Evolutionary conservation across 331 rosid species (phyloP).

Genomic region (Quercus phellos): DNA sequence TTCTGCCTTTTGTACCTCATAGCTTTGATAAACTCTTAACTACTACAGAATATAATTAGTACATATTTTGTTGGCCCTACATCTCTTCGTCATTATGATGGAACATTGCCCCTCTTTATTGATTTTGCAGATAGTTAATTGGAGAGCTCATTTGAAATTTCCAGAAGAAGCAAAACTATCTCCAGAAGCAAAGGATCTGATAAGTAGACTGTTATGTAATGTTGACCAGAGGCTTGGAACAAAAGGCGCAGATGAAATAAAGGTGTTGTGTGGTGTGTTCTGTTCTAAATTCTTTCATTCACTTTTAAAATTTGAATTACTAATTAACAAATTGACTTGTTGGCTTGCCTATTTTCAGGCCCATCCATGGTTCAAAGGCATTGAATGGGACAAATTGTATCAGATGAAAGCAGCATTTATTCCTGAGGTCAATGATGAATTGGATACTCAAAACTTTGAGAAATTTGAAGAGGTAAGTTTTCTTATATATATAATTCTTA

Average conservation of each 20-base stretch:
- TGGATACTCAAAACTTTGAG: constrained; percentile 98
- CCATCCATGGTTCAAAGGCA: constrained; percentile 88
- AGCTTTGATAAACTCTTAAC: not conserved
- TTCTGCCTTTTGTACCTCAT: not conserved
- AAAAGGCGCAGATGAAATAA: constrained; percentile 93
- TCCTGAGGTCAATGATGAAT: constrained; percentile 96
- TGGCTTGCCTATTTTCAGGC: constrained; percentile 51
- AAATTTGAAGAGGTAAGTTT: constrained; percentile 88
- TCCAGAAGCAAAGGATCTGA: constrained; percentile 86
- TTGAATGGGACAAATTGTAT: constrained; percentile 90
- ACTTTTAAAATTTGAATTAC: constrained; percentile 16
- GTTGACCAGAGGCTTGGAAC: constrained; percentile 96
- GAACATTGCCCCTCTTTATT: constrained; percentile 14
- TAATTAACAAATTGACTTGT: constrained; percentile 27
- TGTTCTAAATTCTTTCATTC: constrained; percentile 37
- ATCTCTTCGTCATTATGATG: constrained; percentile 6
- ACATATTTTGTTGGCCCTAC: not conserved
- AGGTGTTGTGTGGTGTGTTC: constrained; percentile 80
- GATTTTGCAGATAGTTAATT: constrained; percentile 86
- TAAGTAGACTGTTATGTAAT: constrained; percentile 80
- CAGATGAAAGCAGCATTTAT: constrained; percentile 93
- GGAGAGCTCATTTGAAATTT: constrained; percentile 92
- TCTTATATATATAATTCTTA: constrained; percentile 4
- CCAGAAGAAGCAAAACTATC: constrained; percentile 97
- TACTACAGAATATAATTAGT: not conserved